Evolutionary conservation across 495 filamentous ascomycete species (phyloP).

Genomic region (Tuber calosporum): DNA sequence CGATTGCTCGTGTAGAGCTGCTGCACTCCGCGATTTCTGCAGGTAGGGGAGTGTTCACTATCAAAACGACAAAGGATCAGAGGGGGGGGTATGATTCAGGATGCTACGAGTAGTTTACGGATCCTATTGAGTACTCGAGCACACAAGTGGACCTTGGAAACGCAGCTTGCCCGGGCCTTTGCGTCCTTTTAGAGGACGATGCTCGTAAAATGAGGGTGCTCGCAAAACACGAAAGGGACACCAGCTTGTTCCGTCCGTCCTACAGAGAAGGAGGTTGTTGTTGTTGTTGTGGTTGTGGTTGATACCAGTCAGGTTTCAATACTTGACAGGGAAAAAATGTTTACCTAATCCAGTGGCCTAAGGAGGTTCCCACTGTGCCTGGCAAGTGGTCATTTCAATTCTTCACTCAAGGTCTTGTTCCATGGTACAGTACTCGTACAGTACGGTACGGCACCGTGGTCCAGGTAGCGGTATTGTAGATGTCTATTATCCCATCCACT

Average conservation of each 20-base stretch:
- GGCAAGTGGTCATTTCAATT: not conserved
- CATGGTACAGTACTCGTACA: not conserved
- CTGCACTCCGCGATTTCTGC: not conserved
- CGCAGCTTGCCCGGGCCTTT: not conserved
- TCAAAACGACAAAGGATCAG: not conserved
- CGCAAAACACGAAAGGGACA: not conserved
- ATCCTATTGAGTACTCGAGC: not conserved
- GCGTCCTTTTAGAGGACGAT: not conserved
- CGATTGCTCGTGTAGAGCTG: not conserved
- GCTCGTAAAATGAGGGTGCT: not conserved
- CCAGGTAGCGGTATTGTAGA: no score
- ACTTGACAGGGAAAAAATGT: not conserved
- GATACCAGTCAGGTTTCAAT: not conserved
- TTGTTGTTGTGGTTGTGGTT: not conserved
- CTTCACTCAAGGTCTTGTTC: not conserved
- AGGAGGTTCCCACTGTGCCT: not conserved
- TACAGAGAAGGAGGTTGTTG: not conserved
- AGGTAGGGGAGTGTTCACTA: not conserved
- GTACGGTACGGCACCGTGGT: not conserved
- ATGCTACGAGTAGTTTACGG: not conserved
- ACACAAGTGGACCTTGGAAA: not conserved
- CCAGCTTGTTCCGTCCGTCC: not conserved
- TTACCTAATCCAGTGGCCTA: not conserved
- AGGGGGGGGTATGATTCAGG: not conserved
- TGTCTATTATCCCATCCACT: not conserved